Evolutionary conservation across 176 grass and related monocot species (phyloP), one percentile per base, ranked within the genome.

Genomic region (Thinopyrum elongatum): DNA sequence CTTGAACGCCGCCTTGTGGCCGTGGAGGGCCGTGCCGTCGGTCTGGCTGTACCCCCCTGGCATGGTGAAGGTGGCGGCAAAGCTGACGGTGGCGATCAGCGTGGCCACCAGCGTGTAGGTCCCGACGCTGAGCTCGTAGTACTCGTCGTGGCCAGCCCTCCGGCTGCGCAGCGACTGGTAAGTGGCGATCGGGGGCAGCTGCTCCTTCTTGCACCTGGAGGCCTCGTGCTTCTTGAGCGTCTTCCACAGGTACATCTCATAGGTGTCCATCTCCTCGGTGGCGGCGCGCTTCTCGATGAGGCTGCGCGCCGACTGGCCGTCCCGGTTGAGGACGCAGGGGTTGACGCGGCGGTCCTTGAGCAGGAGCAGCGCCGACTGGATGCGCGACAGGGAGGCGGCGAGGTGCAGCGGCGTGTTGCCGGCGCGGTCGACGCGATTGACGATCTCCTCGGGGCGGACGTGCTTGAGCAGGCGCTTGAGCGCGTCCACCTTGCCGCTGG

Each of bases 401-500:
- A 94, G 73, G 59, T 94, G 92, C 59, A 94, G 89, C 1, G 90
- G 90, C 69, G 90, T 87, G 63, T 92, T 87, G 66, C 93, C 93
- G 11, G n/a, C 0, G 0, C 0, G 0, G 80, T 93, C 92, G 42
- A 36, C 78, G 8, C 83, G 88, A 68, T 93, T 93, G 65, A 93
- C 76, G 25, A 93, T 75, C 82, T 91, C 92, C 0, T 85, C 65
- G 12, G 75, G 81, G 6, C 30, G 46, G 7, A 88, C 61, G 53
- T 44, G 49, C 23, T 44, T 64, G 76, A 94, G 84, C 31, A 94
- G 87, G 83, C 89, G 83, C 65, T 34, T 11, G 61, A 94, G 89
- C 1, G 92, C 86, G 29, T 57, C 63, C 58, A 80, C 33, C 62
- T 87, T 89, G 29, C 89, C 83, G 64, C 80, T 82, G 17, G 7